phyloP scores from a whole-genome alignment of 352 stramenopile genomes.

The Halophytophthora batemanensis region DNA sequence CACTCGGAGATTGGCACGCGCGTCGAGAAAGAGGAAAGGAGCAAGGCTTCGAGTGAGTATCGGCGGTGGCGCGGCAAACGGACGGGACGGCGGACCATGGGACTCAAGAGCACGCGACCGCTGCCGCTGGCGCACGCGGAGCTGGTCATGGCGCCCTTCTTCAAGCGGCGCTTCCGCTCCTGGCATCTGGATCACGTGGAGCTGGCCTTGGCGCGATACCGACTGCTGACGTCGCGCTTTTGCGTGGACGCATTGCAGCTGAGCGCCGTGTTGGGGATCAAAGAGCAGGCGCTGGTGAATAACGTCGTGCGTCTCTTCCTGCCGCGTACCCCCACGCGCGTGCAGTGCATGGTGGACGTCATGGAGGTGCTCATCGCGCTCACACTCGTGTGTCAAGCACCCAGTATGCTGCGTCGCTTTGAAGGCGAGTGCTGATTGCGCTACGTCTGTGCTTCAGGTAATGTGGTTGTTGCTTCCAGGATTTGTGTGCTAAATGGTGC shows the following conservation, averaged over 20 bases:
- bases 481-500: constrained; percentile 1
- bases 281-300: constrained; percentile 42
- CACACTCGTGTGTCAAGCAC: constrained; percentile 59
- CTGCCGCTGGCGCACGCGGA: constrained; percentile 37
- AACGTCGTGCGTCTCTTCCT: constrained; percentile 52
- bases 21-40: no score
- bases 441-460: not conserved
- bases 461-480: not conserved
- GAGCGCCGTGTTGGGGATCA: constrained; percentile 42
- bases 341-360: constrained; percentile 67
- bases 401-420: constrained; percentile 54
- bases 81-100: constrained; percentile 23
- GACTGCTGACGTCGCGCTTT: constrained; percentile 45
- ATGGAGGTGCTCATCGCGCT: constrained; percentile 67
- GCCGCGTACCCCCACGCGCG: constrained; percentile 47
- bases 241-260: constrained; percentile 65
- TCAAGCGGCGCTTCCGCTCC: constrained; percentile 47
- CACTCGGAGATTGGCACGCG: no score
- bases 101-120: constrained; percentile 56
- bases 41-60: not conserved
- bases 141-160: constrained; percentile 44
- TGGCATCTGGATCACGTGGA: constrained; percentile 58
- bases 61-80: not conserved
- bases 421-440: constrained; percentile 27
- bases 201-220: constrained; percentile 52